Conservation (phyloP, 2,329 filamentous ascomycete genomes). For the Hypoxylon sp. region DNA sequence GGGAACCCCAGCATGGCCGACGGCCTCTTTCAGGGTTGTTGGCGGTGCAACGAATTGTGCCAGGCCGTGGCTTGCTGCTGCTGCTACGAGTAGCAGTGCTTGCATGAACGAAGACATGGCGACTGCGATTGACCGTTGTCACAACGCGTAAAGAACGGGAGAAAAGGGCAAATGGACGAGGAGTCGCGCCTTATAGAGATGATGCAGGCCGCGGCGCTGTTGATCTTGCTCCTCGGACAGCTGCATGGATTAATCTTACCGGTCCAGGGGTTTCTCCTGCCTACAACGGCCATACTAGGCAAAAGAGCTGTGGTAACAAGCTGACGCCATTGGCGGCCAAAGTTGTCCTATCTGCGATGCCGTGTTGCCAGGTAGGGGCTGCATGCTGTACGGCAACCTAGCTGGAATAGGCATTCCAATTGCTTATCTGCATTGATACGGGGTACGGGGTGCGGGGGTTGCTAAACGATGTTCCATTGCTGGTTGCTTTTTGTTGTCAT, state of each 20-base stretch:
- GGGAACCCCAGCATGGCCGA: constrained; percentile 56
- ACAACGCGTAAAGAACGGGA: constrained; percentile 20
- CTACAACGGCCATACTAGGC: constrained; percentile 20
- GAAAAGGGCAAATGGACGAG: constrained; percentile 11
- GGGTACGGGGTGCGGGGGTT: constrained; percentile 31
- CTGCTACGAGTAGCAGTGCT: constrained; percentile 44
- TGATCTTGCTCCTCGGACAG: constrained; percentile 19
- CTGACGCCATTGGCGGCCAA: constrained; percentile 43
- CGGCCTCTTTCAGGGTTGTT: constrained; percentile 47
- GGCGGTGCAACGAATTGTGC: constrained; percentile 53
- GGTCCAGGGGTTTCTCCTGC: constrained; percentile 16
- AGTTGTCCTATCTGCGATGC: constrained; percentile 36
- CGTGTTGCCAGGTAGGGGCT: constrained; percentile 15
- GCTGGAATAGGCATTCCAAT: constrained; percentile 50
- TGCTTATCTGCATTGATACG: constrained; percentile 43
- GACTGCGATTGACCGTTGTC: constrained; percentile 13
- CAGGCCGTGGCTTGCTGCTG: constrained; percentile 35
- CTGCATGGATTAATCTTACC: constrained; percentile 33
- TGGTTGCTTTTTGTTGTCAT: constrained; percentile 16
- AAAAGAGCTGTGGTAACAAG: constrained; percentile 30
- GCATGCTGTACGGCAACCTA: constrained; percentile 34
- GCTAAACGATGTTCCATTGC: constrained; percentile 12
- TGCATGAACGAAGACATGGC: constrained; percentile 47
- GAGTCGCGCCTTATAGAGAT: constrained; percentile 31
- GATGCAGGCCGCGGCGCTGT: neutral